Percentiles rank a stretch among this genome's conserved stretches.
Evolutionary conservation across 441 rosid genomes (phyloP).

Genomic region (Syzygium malaccense): DNA sequence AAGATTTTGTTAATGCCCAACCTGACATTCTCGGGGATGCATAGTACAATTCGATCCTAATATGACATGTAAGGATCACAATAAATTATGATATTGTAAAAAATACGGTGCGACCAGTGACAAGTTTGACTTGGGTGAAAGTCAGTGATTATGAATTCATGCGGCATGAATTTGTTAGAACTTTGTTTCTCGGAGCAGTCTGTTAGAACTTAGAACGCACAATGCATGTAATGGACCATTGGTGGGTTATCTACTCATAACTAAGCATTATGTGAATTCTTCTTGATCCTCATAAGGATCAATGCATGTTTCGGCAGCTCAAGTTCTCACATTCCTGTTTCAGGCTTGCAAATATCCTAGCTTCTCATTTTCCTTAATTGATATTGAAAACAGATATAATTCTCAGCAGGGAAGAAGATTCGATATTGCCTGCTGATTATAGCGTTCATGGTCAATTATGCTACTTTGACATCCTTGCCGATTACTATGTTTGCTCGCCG

Average conservation of each 20-base stretch:
- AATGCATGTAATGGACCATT: not conserved
- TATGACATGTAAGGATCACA: not conserved
- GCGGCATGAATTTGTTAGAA: not conserved
- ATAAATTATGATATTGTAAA: not conserved
- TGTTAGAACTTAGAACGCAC: not conserved
- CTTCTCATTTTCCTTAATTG: conserved; percentile 5
- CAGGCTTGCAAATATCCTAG: not conserved
- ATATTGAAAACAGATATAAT: conserved; percentile 67
- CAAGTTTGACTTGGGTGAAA: not conserved
- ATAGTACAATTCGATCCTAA: not conserved
- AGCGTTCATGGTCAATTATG: conserved; percentile 45
- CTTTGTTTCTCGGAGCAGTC: not conserved
- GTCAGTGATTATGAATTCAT: not conserved
- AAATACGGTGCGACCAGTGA: not conserved
- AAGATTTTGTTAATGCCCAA: not conserved
- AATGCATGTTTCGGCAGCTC: not conserved
- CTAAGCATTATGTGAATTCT: not conserved
- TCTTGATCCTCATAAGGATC: not conserved
- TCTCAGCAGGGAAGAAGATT: conserved; percentile 55
- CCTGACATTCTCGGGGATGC: not conserved
- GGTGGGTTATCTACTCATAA: not conserved
- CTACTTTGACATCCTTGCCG: conserved; percentile 87
- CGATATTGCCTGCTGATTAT: conserved; percentile 36
- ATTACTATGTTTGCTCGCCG: conserved; percentile 57
- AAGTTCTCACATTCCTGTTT: not conserved